Evolutionary conservation across 441 rosid species (phyloP), one percentile per base, ranked within the genome.

Genomic region (Pelargonium australe): DNA sequence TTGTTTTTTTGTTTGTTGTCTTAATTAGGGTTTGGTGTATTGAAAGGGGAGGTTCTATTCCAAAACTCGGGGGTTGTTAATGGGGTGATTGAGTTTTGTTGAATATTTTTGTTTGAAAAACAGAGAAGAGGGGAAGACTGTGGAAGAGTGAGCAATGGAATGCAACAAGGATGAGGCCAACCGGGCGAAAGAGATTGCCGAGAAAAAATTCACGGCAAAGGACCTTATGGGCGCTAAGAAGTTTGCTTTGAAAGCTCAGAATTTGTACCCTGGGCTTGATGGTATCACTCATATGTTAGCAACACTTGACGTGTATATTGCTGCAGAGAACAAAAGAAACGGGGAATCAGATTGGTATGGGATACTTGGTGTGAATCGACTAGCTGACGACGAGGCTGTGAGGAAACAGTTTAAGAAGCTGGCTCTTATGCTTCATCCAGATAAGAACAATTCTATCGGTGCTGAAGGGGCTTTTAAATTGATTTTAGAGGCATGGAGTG

Each of bases 81-180:
- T 51, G 19, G 41, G 57, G 69, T 12, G 14, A 34, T 51, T 51
- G 69, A 55, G 57, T 23, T 34, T 41, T 65, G 43, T 75, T 72
- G 51, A 43, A 14, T 57, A 41, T 40, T 66, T 47, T 51, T 62
- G 73, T 66, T 25, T 2, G 40, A 34, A 5, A 5, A 34, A 34
- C 40, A 58, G 63, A 67, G 28, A 45, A 53, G 44, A 63, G 68
- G 71, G 6, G 41, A 43, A 40, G 43, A 40, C 43, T 7, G 43
- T 40, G 9, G 70, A 63, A 8, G 16, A 14, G 66, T 63, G 73
- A 67, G 28, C 28, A 77, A 65, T 92, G 99, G 99, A 95, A 75
- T 95, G 98, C 82, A 92, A 95, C 65, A 89, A 78, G 78, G 99
- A 90, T 64, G 99, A 92, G 81, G 99, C 98, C 55, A 47, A 75